A percentile compares a stretch with the other conserved stretches of the same genome.
phyloP scores from a whole-genome alignment of 371 early-diverging fungal genomes.

The Saksenaea vasiformis region DNA sequence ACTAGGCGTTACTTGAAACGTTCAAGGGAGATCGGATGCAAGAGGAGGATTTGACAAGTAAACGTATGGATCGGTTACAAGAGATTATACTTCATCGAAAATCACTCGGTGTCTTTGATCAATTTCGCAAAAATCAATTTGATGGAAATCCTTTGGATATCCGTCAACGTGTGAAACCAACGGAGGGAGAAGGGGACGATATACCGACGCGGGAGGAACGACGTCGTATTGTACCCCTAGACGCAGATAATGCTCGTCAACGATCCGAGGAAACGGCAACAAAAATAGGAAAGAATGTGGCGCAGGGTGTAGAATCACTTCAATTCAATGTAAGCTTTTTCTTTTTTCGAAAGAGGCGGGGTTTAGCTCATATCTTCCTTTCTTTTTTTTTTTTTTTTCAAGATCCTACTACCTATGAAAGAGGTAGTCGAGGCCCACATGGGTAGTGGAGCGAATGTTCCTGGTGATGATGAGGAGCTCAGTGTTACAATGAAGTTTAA shows the following conservation, averaged over 20 bases:
- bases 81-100: constrained; percentile 35
- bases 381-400: too few relatives aligned
- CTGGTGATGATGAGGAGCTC: constrained; percentile 8
- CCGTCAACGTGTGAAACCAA: constrained; percentile 9
- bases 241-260: constrained; percentile 16
- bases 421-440: neutral
- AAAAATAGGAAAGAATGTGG: constrained; percentile 18
- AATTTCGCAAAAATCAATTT: constrained; percentile 40
- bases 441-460: neutral
- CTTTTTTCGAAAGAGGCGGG: neutral
- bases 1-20: constrained; percentile 34
- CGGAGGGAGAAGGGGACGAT: constrained; percentile 7
- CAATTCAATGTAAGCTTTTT: constrained; percentile 29
- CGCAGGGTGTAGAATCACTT: constrained; percentile 13
- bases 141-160: constrained; percentile 56
- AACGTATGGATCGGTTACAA: constrained; percentile 29
- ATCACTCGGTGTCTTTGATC: constrained; percentile 45
- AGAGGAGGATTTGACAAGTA: constrained; percentile 36
- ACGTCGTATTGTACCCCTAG: constrained; percentile 35
- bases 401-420: constrained; percentile 8
- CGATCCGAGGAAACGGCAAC: constrained; percentile 12
- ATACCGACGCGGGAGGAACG: constrained; percentile 18
- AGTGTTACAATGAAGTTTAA: constrained; percentile 33
- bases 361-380: neutral
- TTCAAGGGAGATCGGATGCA: constrained; percentile 37